Base-by-base conservation (phyloP, 768 basidiomycete species). In the Macrolepiota albuminosa region DNA sequence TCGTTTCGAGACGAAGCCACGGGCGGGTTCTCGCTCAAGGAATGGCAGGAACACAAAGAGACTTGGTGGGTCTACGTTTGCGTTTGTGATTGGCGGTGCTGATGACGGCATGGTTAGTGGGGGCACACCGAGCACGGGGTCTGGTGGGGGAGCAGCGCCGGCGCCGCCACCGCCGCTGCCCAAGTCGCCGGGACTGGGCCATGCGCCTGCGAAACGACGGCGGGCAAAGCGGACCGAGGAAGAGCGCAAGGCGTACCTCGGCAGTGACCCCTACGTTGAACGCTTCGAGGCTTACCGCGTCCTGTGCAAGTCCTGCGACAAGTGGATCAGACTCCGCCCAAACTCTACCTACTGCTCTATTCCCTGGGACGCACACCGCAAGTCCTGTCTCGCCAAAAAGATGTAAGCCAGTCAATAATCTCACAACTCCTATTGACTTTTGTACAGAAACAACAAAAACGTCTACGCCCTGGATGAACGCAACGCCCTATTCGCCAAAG, bases 271-370 rank as follows among this genome's bases (percentile, higher is more conserved):
- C 16, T 89, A 90, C 65, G 88, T 91, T 45, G 87, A 84, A n/a
- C 79, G 87, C 64, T 89, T 89, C 68, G 89, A 91, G 72, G 83
- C 90, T 0, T 91, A 91, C 68, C 81, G 89, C 10, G 88, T 91
- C 37, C 78, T 91, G 10, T 91, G 90, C 71, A 87, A 85, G 49
- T 84, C 81, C 5, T 93, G 90, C 73, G 86, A 91, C 71, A 91
- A 90, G 69, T 92, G 90, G 90, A 91, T 92, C 63, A 81, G 91
- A 16, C 77, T 92, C n/a, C 81, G 90, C 8, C 89, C 89, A 47
- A 93, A 93, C 70, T 91, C 89, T 56, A 91, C 89, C 0, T 93
- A 91, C 66, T 93, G 90, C 67, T 88, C 85, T n/a, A 91, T 92
- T 56, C 90, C 90, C 0, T 92, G 90, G 90, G 89, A 91, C 68